Evolutionary conservation across 257 asterid species (phyloP).

Genomic region (Verbascum thapsus): DNA sequence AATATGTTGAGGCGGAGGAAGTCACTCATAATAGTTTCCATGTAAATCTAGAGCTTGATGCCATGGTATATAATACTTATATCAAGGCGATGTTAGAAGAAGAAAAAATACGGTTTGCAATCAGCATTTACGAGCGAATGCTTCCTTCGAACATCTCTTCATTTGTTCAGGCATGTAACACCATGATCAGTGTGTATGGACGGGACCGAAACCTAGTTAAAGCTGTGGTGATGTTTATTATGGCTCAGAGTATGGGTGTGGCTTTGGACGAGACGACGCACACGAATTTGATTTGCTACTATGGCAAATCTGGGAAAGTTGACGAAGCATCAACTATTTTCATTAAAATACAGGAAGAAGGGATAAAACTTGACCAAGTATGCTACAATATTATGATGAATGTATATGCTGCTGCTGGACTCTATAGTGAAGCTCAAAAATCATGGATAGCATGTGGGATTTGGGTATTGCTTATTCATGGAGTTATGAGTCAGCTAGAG

Average conservation of each 20-base stretch:
- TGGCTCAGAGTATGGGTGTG: constrained; percentile 60
- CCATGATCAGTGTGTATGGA: constrained; percentile 97
- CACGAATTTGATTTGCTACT: constrained; percentile 78
- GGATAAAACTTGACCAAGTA: constrained; percentile 87
- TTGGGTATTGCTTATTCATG: no score
- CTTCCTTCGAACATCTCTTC: constrained; percentile 55
- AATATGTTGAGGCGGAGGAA: constrained; percentile 58
- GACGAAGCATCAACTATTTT: constrained; percentile 74
- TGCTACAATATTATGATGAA: constrained; percentile 71
- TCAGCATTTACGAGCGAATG: constrained; percentile 79
- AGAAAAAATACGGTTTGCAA: constrained; percentile 76
- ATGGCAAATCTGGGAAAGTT: constrained; percentile 87
- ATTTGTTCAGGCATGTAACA: constrained; percentile 79
- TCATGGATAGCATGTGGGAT: constrained; percentile 59
- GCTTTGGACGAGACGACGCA: constrained; percentile 85
- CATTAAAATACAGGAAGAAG: constrained; percentile 78
- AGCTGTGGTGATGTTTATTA: constrained; percentile 65
- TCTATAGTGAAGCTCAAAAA: constrained; percentile 58
- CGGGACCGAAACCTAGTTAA: constrained; percentile 73
- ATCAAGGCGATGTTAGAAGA: constrained; percentile 87
- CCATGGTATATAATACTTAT: constrained; percentile 91
- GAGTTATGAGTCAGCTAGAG: no score
- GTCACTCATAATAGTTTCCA: constrained; percentile 55
- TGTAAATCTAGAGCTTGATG: constrained; percentile 72
- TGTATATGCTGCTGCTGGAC: constrained; percentile 60